Conservation (phyloP, 768 basidiomycete species). For the Coprinellus aureogranulatus region DNA sequence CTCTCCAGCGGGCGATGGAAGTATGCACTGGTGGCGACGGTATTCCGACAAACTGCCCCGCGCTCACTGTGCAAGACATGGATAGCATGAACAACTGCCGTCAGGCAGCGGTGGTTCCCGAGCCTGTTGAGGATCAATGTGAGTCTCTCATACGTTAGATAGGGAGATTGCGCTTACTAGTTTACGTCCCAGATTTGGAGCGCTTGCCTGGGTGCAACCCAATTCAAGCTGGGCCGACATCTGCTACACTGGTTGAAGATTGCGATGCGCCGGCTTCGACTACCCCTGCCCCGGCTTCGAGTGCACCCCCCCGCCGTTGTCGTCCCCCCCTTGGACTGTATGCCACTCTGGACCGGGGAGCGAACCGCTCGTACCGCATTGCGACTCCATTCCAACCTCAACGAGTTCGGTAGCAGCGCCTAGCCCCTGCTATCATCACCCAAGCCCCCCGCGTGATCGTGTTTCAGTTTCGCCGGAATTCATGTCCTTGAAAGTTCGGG, state of each 20-base stretch:
- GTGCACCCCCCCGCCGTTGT: constrained; percentile 16
- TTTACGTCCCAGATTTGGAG: constrained; percentile 1
- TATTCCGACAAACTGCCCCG: constrained; percentile 9
- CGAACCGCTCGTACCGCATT: constrained; percentile 3
- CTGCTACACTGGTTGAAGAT: constrained; percentile 3
- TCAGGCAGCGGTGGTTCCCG: not conserved
- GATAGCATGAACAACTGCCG: constrained; percentile 8
- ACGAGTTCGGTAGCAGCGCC: not conserved
- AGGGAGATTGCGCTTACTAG: not conserved
- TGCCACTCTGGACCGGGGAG: constrained; percentile 5
- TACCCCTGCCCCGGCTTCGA: constrained; percentile 5
- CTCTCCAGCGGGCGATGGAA: constrained; percentile 7
- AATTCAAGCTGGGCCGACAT: not conserved
- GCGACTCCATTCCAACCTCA: constrained; percentile 5
- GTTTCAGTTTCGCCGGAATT: no score
- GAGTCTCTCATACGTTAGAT: not conserved
- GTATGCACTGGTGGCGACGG: constrained; percentile 9
- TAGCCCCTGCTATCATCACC: no score
- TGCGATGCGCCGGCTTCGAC: constrained; percentile 8
- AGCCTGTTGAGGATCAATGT: constrained; percentile 4
- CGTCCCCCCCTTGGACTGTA: constrained; percentile 4
- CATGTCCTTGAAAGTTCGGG: no score
- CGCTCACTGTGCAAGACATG: constrained; percentile 6
- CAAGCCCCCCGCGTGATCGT: no score
- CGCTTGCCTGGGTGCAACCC: constrained; percentile 9